Percentiles rank a stretch among this genome's conserved stretches.
Evolutionary conservation across 2,329 filamentous ascomycete genomes (phyloP).

Genomic region (Leptosphaerulina australis): DNA sequence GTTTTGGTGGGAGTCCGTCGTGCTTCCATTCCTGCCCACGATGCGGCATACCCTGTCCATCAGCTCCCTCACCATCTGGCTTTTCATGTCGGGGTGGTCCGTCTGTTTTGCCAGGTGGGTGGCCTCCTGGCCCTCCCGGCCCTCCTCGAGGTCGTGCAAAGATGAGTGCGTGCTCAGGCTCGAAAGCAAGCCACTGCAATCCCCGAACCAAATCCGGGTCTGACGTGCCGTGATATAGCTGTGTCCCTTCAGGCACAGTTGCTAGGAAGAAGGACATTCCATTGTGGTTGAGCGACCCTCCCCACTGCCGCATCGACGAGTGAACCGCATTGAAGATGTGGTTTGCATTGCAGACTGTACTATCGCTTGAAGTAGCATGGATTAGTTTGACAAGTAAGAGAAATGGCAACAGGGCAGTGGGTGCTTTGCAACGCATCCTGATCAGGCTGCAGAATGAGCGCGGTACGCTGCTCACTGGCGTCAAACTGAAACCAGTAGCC

Average conservation of each 20-base stretch:
- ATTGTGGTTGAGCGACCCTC: constrained; percentile 74
- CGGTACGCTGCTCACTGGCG: constrained; percentile 3
- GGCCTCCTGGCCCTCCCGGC: not conserved
- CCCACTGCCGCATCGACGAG: constrained; percentile 75
- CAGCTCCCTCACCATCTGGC: not conserved
- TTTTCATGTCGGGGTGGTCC: not conserved
- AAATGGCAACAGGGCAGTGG: constrained; percentile 7
- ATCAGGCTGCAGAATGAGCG: constrained; percentile 4
- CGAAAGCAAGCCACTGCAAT: constrained; percentile 76
- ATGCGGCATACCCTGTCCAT: not conserved
- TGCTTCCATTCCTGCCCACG: not conserved
- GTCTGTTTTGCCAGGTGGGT: constrained; percentile 10
- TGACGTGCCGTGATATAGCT: constrained; percentile 70
- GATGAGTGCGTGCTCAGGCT: constrained; percentile 72
- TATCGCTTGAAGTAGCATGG: not conserved
- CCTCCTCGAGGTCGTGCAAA: constrained; percentile 58
- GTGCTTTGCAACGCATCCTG: constrained; percentile 21
- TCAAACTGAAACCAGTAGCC: constrained; percentile 1
- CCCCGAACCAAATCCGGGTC: constrained; percentile 55
- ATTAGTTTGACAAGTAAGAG: not conserved
- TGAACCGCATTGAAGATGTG: constrained; percentile 76
- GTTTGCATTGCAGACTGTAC: constrained; percentile 57
- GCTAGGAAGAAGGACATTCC: constrained; percentile 75
- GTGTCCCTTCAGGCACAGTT: constrained; percentile 66
- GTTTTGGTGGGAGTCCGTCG: not conserved